Conservation (phyloP, 1,284 basidiomycete genomes). For the Ganoderma resinaceum region DNA sequence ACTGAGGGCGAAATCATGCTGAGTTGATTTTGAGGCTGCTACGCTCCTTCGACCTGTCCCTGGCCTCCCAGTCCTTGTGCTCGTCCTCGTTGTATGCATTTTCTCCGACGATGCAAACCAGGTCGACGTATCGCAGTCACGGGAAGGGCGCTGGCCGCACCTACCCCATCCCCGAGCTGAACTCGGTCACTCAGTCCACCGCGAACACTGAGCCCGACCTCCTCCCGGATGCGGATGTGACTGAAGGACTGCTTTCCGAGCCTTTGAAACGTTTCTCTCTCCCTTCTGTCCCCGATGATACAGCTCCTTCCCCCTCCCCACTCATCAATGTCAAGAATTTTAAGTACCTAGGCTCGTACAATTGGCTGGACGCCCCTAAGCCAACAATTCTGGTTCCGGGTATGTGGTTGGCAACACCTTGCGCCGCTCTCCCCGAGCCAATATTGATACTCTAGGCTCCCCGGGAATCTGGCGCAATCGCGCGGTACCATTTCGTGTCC, state of each 20-base stretch:
- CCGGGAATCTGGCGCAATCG: constrained; percentile 58
- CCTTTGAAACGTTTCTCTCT: constrained; percentile 5
- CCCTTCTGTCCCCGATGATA: neutral
- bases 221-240: constrained; percentile 15
- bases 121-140: neutral
- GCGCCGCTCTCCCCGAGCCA: neutral
- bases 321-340: constrained; percentile 17
- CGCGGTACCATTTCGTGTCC: constrained; percentile 51
- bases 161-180: neutral
- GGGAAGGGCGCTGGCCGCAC: constrained; percentile 1
- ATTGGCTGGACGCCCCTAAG: constrained; percentile 48
- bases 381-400: constrained; percentile 64
- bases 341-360: constrained; percentile 58
- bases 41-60: neutral
- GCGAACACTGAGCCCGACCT: constrained; percentile 19
- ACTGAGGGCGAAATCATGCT: neutral
- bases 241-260: constrained; percentile 12
- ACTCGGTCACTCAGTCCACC: constrained; percentile 16
- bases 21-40: neutral
- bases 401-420: no score
- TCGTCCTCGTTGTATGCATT: no score
- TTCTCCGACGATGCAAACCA: neutral
- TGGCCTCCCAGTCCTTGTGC: neutral
- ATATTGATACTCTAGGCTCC: constrained; percentile 45
- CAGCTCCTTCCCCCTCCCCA: neutral